These are phyloP conservation scores for Chrysopogon serrulatus DNA, from an alignment of 176 grass and related monocot genomes.

Conservation along the genomic window DNA sequence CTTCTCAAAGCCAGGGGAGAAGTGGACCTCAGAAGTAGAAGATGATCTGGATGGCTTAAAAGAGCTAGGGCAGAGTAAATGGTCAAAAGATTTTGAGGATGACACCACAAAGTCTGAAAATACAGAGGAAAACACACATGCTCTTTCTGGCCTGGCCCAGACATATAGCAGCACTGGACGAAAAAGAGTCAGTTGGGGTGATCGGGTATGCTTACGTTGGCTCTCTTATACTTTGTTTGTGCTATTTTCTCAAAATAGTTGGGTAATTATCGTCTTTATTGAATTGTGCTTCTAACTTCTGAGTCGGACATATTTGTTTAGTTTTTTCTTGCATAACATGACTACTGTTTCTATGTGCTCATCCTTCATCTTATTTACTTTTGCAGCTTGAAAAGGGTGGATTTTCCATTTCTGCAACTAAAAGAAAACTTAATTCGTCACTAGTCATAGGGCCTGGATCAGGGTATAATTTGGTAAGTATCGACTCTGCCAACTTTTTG, in stretches of 20 bases:
- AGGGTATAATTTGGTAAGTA: constrained; percentile 96
- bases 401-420: constrained; percentile 84
- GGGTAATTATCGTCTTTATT: background rate
- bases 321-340: background rate
- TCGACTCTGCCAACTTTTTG: background rate
- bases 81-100: constrained; percentile 89
- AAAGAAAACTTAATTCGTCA: constrained; percentile 58
- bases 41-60: constrained; percentile 51
- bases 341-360: background rate
- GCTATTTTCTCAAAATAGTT: background rate
- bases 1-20: constrained; percentile 42
- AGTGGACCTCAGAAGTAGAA: constrained; percentile 61
- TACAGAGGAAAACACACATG: constrained; percentile 33
- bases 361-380: background rate
- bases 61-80: constrained; percentile 84
- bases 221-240: constrained; percentile 1
- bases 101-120: constrained; percentile 48
- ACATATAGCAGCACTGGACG: constrained; percentile 44
- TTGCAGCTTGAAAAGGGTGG: constrained; percentile 71
- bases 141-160: constrained; percentile 63
- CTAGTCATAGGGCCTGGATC: constrained; percentile 93
- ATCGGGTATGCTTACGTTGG: constrained; percentile 59
- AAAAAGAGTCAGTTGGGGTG: constrained; percentile 89
- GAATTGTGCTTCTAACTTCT: background rate
- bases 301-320: background rate